A percentile compares a stretch with the other conserved stretches of the same genome.
These are phyloP conservation scores for Seiridium cupressi DNA, from an alignment of 2,329 filamentous ascomycete genomes.

Conservation along the genomic window DNA sequence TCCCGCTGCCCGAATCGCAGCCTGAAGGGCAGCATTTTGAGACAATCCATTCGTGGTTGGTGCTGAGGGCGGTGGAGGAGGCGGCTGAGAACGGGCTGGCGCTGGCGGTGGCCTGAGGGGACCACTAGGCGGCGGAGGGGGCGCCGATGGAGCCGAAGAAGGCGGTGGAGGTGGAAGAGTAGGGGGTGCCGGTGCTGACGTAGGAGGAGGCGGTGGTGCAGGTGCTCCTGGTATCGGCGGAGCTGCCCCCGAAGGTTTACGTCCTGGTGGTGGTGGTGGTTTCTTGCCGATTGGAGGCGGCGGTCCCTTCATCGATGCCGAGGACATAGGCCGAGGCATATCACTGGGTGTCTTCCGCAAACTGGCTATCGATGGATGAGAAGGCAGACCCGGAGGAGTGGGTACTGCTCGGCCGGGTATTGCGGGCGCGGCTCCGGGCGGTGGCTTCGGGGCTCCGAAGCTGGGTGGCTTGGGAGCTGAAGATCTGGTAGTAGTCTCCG, in stretches of 20 bases:
- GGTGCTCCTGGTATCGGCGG: conserved; percentile 16
- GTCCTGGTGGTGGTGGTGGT: conserved; percentile 59
- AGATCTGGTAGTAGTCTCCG: conserved; percentile 51
- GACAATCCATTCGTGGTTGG: conserved; percentile 31
- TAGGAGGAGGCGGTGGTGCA: conserved; percentile 29
- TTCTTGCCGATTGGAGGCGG: conserved; percentile 81
- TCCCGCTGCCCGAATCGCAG: conserved; percentile 34
- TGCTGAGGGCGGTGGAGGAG: conserved; percentile 32
- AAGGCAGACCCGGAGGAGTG: conserved; percentile 33
- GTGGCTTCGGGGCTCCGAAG: conserved; percentile 54
- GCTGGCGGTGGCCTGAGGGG: conserved; percentile 20
- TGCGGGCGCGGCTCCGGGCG: conserved; percentile 56
- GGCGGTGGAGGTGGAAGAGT: conserved; percentile 33
- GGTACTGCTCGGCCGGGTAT: conserved; percentile 54
- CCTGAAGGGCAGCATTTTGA: conserved; percentile 37
- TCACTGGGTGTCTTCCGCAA: conserved; percentile 57
- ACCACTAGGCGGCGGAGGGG: conserved; percentile 28
- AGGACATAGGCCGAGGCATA: conserved; percentile 56
- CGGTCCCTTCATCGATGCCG: conserved; percentile 62
- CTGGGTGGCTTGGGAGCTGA: conserved; percentile 53
- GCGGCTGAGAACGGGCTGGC: conserved; percentile 29
- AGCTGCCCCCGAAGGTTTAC: conserved; percentile 43
- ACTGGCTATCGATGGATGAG: conserved; percentile 55
- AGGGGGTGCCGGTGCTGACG: conserved; percentile 19
- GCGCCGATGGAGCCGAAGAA: conserved; percentile 26